These are phyloP conservation scores for Lagerstroemia speciosa DNA, from an alignment of 345 rosid species.

Conservation along the genomic window DNA sequence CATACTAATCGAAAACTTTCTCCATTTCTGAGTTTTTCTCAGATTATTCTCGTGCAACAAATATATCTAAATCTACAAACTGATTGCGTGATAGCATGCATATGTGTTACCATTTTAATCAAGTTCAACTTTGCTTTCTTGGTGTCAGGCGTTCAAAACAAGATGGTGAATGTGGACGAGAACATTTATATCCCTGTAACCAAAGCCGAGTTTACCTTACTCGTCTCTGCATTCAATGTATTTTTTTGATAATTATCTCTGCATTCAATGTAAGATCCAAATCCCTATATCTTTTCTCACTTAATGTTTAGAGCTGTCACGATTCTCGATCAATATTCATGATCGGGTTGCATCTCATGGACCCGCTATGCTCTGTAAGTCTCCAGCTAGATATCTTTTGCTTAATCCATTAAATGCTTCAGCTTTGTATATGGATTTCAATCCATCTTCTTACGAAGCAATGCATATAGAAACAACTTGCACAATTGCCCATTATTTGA, in stretches of 20 bases:
- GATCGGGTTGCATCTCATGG: not conserved
- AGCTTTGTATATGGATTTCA: not conserved
- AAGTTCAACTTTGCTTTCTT: constrained; percentile 12
- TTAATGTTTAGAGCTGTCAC: not conserved
- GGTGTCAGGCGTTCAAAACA: constrained; percentile 71
- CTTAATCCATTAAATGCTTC: not conserved
- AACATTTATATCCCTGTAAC: constrained; percentile 73
- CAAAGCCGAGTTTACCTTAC: constrained; percentile 72
- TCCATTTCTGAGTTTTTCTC: too few relatives aligned
- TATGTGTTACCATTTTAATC: constrained; percentile 11
- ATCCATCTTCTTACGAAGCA: not conserved
- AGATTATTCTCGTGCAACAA: not conserved
- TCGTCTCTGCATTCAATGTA: constrained; percentile 66
- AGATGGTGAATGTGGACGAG: constrained; percentile 66
- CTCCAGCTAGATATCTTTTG: not conserved
- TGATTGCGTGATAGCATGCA: constrained; percentile 1
- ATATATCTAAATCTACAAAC: not conserved
- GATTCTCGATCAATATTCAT: not conserved
- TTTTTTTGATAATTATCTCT: too few relatives aligned
- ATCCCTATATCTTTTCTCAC: not conserved
- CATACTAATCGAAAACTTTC: too few relatives aligned
- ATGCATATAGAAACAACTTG: not conserved
- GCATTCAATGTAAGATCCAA: too few relatives aligned
- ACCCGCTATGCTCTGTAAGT: not conserved
- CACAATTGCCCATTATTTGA: not conserved